Base-by-base conservation (phyloP, 139 green algal species). In the Closterium sp. region DNA sequence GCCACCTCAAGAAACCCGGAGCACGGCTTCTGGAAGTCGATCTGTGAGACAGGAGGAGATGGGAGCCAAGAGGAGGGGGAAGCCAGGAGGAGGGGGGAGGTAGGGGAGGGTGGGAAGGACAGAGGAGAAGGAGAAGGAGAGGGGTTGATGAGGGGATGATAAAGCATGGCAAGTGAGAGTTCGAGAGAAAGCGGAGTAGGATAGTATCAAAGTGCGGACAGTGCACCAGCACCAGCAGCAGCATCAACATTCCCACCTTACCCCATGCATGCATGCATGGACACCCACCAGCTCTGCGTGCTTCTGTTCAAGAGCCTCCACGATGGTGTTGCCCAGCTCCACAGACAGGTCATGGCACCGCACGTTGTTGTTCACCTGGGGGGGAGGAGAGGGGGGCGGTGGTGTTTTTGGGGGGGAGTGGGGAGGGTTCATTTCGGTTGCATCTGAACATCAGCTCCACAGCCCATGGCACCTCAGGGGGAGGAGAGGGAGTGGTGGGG, bases 281-380 rank as follows among this genome's bases (percentile, higher is more conserved):
- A 90, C 88, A 92, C 55, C 19, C 36, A 93, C 91, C 91, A 93
- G 36, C 38, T 94, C 83, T 16, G 88, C 85, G 8, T 92, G 66
- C 34, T 89, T 89, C 33, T 38, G 33, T 31, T 81, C 81, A 21
- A 94, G 88, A 23, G 34, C 30, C 28, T 94, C 88, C 35, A 94
- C 84, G 33, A 94, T 89, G 83, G 32, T 92, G n/a, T 92, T 93
- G 35, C 33, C 35, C n/a, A 94, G 84, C 55, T 94, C 91, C 32
- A 84, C 35, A 25, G 88, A 90, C 88, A 93, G n/a, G 66, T 94
- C 91, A 35, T 91, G 88, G 88, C 91, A 94, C 34, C 88, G 33
- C 88, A 92, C 88, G 66, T 94, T 93, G 83, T 94, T 94, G 83
- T 94, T 94, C 88, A 91, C 90, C 90, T 93, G 90, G 31, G 5